Evolutionary conservation across 345 rosid species (phyloP), one percentile per base, ranked within the genome.

Genomic region (Acer yangbiense): DNA sequence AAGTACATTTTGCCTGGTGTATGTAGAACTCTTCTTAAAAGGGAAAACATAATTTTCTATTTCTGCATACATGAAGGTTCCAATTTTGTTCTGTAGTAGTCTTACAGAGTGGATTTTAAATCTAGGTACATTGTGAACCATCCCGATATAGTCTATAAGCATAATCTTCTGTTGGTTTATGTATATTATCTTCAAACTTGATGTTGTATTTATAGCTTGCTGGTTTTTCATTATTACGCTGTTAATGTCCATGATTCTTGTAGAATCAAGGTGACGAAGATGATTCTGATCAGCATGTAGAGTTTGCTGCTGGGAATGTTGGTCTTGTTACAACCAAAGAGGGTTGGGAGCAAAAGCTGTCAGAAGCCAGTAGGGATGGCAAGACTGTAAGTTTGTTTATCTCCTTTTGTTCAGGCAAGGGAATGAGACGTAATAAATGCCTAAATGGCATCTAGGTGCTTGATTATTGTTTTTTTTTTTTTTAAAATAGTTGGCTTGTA

Each of bases 321-420:
- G 86, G 86, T 68, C 76, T 86, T 7, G 78, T 94, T 3, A 86
- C 89, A 64, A 91, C 89, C 44, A 87, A 84, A 75, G 96, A 92
- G 76, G 70, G 75, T 23, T 92, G 98, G 98, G 91, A 92, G 69
- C 86, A 85, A 32, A 91, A 92, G 81, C 71, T 92, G 72, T 83
- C 90, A 61, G 93, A 94, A 87, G 93, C 98, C 55, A 84, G 71
- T 57, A 84, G 76, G 77, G 90, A 87, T 39, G 93, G 92, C 79
- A 91, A 86, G 77, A 89, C 83, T 8, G 98, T 92, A 88, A 89
- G 82, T 73, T 44, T 54, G 21, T 55, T 55, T 5, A 14, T 65
- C 21, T 20, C 35, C 18, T 68, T 73, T 54, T 50, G 3, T 41
- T 25, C 41, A 7, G 44, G 74, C 71, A 9, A 50, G 39, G 75